These are phyloP conservation scores for Tephrocybe rancida DNA, from an alignment of 768 basidiomycete genomes.

Conservation along the genomic window DNA sequence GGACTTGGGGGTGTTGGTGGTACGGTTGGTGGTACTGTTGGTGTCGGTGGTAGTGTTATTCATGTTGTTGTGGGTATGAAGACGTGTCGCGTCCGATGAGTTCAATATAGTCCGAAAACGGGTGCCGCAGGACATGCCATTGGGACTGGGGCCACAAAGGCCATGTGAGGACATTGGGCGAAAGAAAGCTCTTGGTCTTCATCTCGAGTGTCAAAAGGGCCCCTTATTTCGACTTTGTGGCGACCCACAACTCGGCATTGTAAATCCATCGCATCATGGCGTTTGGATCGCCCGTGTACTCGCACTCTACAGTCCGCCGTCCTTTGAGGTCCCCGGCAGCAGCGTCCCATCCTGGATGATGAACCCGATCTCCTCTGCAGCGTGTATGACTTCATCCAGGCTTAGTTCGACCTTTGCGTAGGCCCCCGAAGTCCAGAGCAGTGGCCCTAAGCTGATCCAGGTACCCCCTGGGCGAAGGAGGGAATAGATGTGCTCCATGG, in stretches of 20 bases:
- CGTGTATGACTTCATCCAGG: constrained; percentile 61
- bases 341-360: constrained; percentile 30
- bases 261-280: constrained; percentile 79
- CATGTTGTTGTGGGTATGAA: too few relatives aligned
- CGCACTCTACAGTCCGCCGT: constrained; percentile 55
- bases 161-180: too few relatives aligned
- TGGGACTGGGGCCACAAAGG: too few relatives aligned
- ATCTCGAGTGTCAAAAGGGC: too few relatives aligned
- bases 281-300: constrained; percentile 61
- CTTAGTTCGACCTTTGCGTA: constrained; percentile 59
- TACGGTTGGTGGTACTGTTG: too few relatives aligned
- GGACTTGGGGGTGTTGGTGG: too few relatives aligned
- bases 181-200: too few relatives aligned
- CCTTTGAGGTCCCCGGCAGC: constrained; percentile 7
- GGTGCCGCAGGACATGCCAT: too few relatives aligned
- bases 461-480: constrained; percentile 63
- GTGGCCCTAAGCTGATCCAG: constrained; percentile 75
- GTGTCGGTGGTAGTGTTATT: too few relatives aligned
- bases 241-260: constrained; percentile 69
- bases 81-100: too few relatives aligned
- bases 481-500: constrained; percentile 51
- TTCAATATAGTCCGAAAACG: too few relatives aligned
- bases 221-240: constrained; percentile 41
- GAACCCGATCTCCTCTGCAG: constrained; percentile 60
- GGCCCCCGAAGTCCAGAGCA: constrained; percentile 62